Conservation (phyloP, 768 basidiomycete species). For the Lactifluus hygrophoroides region DNA sequence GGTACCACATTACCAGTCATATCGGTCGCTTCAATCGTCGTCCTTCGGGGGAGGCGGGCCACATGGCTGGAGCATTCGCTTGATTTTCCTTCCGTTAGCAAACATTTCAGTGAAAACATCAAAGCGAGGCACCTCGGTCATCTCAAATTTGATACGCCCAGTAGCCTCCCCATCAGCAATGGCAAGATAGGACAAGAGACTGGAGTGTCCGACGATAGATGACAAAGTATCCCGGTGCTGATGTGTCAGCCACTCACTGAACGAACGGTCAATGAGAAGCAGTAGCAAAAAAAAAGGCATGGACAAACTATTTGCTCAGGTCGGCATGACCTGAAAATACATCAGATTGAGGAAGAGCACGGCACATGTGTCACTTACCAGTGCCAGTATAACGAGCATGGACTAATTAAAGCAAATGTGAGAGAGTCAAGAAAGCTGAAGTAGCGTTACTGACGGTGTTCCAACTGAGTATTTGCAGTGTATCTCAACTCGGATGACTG, state of each 20-base stretch:
- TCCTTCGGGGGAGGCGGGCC: conserved; percentile 59
- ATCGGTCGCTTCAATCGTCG: conserved; percentile 44
- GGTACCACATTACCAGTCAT: background rate
- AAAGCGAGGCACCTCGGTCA: conserved; percentile 71
- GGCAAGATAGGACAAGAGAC: conserved; percentile 77
- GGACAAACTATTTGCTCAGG: conserved; percentile 82
- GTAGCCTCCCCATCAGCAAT: conserved; percentile 93
- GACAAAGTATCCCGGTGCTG: conserved; percentile 95
- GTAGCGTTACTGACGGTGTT: conserved; percentile 65
- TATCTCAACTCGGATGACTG: conserved; percentile 90
- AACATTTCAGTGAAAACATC: background rate
- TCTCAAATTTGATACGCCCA: conserved; percentile 85
- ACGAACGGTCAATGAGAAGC: conserved; percentile 17
- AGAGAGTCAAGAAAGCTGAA: conserved; percentile 3
- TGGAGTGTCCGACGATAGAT: conserved; percentile 86
- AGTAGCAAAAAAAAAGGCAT: background rate
- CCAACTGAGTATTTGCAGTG: conserved; percentile 92
- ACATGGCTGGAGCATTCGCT: conserved; percentile 50
- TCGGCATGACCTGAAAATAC: conserved; percentile 76
- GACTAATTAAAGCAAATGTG: conserved; percentile 40
- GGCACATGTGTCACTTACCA: conserved; percentile 48
- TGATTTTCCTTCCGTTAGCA: background rate
- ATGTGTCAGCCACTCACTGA: conserved; percentile 94
- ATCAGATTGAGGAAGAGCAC: conserved; percentile 11
- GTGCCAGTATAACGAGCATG: conserved; percentile 96